A percentile compares a stretch with the other conserved stretches of the same genome.
phyloP scores from a whole-genome alignment of 2,329 filamentous ascomycete genomes.

The Rhynchosporium agropyri region DNA sequence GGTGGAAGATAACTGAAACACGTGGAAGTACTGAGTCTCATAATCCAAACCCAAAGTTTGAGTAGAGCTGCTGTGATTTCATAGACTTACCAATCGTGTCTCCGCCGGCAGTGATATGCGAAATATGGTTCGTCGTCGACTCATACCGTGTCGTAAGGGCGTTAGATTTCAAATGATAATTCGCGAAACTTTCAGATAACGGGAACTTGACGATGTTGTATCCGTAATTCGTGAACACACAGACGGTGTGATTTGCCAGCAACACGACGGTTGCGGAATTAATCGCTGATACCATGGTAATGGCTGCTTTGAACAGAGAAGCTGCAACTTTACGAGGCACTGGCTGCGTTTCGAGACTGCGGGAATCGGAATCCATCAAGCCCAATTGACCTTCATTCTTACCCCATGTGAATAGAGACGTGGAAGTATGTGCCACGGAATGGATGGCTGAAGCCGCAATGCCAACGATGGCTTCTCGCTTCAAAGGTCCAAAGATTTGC shows the following conservation, averaged over 20 bases:
- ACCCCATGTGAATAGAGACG: constrained; percentile 88
- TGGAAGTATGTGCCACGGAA: constrained; percentile 82
- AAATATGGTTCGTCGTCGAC: constrained; percentile 66
- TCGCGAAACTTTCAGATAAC: constrained; percentile 68
- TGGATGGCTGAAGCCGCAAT: constrained; percentile 88
- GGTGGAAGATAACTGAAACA: not conserved
- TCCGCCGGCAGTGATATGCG: constrained; percentile 78
- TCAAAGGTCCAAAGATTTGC: constrained; percentile 89
- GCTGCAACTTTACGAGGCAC: constrained; percentile 86
- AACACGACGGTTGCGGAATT: constrained; percentile 87
- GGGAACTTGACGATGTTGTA: constrained; percentile 91
- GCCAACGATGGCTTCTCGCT: constrained; percentile 80
- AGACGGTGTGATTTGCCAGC: constrained; percentile 84
- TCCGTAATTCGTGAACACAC: constrained; percentile 93
- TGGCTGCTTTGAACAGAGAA: constrained; percentile 72
- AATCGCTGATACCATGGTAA: constrained; percentile 82
- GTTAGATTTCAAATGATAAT: constrained; percentile 67
- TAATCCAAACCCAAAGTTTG: not conserved
- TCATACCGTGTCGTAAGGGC: constrained; percentile 69
- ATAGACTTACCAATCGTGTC: constrained; percentile 70
- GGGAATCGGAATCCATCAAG: constrained; percentile 91
- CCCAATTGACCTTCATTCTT: constrained; percentile 94
- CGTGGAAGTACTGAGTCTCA: too few species aligned
- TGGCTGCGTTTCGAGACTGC: constrained; percentile 81
- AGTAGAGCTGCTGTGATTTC: too few species aligned